Base-by-base conservation (phyloP, 179 eudicot species). In the Patellifolia procumbens region DNA sequence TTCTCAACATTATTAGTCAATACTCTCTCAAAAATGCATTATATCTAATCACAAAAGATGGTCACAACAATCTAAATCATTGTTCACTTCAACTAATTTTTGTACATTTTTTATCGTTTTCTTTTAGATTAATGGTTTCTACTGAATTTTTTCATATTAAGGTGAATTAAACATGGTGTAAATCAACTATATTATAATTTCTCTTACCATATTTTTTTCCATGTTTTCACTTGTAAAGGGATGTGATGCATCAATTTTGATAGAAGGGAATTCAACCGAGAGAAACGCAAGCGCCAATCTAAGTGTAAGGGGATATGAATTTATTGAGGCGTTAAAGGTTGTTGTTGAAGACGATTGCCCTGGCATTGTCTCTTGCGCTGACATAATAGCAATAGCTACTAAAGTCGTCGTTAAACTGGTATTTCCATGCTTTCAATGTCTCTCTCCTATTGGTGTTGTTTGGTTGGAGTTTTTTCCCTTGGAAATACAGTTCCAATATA, bases 211-310 rank as follows among this genome's bases (percentile, higher is more conserved):
- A 37, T 5, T 39, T 12, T 15, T 5, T 17, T 19, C 9, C 22
- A 32, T 62, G 22, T 5, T 67, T 13, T 17, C 12, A 16, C 20
- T 56, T 22, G 73, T 42, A 31, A 17, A 81, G 84, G 84, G 96
- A 22, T 91, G 96, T 53, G 96, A 91, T 43, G 96, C 84, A 35
- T 91, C 96, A 16, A 86, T 91, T 28, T 89, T 90, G 43, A 79
- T 90, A 1, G 73, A 76, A 7, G 92, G 88, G 15, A 17, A 72
- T 13, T 4, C 67, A 1, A 79, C 94, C 0, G 92, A 90, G 78
- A 87, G 69, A 59, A 82, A 76, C 0, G 83, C 88, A 0, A 55
- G 29, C 0, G 81, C 91, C 4, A 87, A 90, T 17, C 75, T 43
- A 15, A 69, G 55, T 45, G 74, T 86, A 31, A 81, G 91, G 70